These are phyloP conservation scores for Pelargonium nanum DNA, from an alignment of 345 rosid species.

Conservation along the genomic window DNA sequence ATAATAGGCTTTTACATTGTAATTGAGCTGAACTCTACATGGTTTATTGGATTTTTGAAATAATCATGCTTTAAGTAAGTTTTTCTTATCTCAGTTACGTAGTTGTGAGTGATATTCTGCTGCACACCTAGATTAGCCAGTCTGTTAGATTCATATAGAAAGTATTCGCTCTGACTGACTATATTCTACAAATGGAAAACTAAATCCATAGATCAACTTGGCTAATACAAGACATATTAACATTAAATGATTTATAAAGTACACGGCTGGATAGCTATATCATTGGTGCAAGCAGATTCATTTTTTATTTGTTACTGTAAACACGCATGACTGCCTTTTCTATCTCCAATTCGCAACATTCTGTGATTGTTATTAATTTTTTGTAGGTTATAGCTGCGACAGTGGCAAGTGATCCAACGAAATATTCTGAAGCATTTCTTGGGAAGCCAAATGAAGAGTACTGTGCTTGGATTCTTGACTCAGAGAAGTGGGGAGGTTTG, in stretches of 20 bases:
- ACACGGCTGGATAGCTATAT: not conserved
- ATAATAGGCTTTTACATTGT: not conserved
- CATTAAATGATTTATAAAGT: too few relatives aligned
- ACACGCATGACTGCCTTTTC: not conserved
- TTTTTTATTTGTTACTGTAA: too few relatives aligned
- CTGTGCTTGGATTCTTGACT: conserved; percentile 82
- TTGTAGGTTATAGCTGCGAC: conserved; percentile 83
- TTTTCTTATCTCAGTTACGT: too few relatives aligned
- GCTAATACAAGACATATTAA: not conserved
- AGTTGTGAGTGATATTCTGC: too few relatives aligned
- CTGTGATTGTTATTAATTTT: not conserved
- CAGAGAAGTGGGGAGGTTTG: conserved; percentile 97
- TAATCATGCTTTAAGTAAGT: not conserved
- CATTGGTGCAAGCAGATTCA: not conserved
- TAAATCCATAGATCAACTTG: not conserved
- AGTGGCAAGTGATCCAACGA: conserved; percentile 62
- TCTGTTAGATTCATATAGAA: too few relatives aligned
- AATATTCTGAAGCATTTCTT: conserved; percentile 81
- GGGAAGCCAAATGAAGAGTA: conserved; percentile 69
- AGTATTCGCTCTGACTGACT: not conserved
- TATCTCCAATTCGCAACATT: not conserved
- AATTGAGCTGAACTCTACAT: not conserved
- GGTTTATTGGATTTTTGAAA: not conserved
- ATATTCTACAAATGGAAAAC: not conserved
- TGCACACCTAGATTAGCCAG: not conserved